Conservation (phyloP, 2,329 filamentous ascomycete species). For the Ramularia endophylla region DNA sequence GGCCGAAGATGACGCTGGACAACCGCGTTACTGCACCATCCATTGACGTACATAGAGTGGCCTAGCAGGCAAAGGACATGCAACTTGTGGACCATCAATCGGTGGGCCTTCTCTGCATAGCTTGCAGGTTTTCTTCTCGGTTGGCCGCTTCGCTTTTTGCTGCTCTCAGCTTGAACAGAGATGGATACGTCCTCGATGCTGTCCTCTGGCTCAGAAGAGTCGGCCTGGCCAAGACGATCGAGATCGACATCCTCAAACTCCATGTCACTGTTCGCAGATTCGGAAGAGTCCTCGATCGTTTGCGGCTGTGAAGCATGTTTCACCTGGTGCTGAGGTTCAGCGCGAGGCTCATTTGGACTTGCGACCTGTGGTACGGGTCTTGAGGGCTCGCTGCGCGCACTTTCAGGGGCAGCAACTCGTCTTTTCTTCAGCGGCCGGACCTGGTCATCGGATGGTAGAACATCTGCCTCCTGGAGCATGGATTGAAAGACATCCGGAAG, state of each 20-base stretch:
- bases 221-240: constrained; percentile 27
- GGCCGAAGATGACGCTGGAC: constrained; percentile 48
- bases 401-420: constrained; percentile 9
- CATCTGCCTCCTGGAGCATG: constrained; percentile 26
- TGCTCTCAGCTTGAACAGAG: constrained; percentile 31
- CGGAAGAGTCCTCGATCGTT: constrained; percentile 26
- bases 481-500: constrained; percentile 24
- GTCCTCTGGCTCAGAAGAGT: constrained; percentile 16
- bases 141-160: constrained; percentile 31
- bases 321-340: neutral
- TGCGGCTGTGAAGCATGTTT: constrained; percentile 13
- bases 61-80: constrained; percentile 78
- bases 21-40: constrained; percentile 66
- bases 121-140: constrained; percentile 48
- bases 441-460: constrained; percentile 7
- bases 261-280: constrained; percentile 46
- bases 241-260: constrained; percentile 60
- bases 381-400: neutral
- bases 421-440: constrained; percentile 27
- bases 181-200: constrained; percentile 38
- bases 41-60: constrained; percentile 70
- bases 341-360: too few relatives aligned
- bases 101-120: constrained; percentile 51
- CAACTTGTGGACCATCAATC: constrained; percentile 76
- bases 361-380: neutral